Base-by-base conservation (phyloP, 805 yeast species). In the Metschnikowia dekortorum region DNA sequence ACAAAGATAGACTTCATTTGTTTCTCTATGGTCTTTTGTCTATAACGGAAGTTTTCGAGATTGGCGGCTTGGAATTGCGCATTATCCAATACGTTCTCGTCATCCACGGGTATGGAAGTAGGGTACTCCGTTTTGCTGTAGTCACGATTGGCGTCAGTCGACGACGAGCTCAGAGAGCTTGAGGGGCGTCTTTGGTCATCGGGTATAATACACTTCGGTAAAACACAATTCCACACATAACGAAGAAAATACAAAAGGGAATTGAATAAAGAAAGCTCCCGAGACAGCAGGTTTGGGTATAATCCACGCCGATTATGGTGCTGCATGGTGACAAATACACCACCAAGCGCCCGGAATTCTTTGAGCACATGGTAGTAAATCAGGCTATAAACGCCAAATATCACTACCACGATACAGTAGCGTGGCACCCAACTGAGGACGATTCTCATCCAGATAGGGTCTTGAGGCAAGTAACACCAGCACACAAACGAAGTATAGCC, bases 381-480 rank as follows among this genome's bases (percentile, higher is more conserved):
- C 36, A 85, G 73, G 45, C 80, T 70, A 65, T 90, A 90, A 42
- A 89, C 80, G 3, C 74, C 64, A 34, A 87, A 60, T 55, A 91
- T 87, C 28, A 77, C 61, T 8, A 86, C 62, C 51, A 87, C 77
- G 48, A 90, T 79, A 50, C 80, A 66, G 62, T 82, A 89, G 45
- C 97, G 74, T 10, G 95, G 90, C 1, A 82, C 83, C 96, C 96
- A 91, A 55, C 89, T 80, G 45, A 90, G 68, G 1, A 74, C 89
- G 37, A 85, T 62, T 50, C 89, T 72, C 63, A 82, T 85, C 94
- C 94, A 89, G 7, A 75, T 62, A 0, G 95, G 95, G 1, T 68
- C 54, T 39, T 81, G 80, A 0, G 96, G 90, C 50, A 90, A 69
- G 64, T 85, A 89, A 62, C 96, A 85, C 90, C 89, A 87, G 53